Conservation (phyloP, 805 yeast genomes). For the Kodamaea hsintzibuensis region DNA sequence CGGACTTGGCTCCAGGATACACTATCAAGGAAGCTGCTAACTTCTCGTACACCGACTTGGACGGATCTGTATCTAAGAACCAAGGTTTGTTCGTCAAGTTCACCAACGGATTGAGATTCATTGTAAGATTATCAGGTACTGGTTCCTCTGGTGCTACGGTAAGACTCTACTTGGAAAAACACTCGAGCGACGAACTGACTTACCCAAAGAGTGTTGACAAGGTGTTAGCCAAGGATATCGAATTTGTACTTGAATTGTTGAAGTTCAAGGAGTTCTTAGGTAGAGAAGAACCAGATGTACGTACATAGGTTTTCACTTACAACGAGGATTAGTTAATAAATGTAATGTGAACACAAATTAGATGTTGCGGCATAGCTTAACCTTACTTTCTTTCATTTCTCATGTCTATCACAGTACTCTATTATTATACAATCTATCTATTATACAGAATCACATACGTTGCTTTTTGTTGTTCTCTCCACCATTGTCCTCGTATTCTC, state of each 20-base stretch:
- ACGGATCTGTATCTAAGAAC: conserved; percentile 82
- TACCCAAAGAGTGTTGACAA: conserved; percentile 60
- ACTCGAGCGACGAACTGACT: conserved; percentile 57
- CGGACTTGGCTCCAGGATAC: conserved; percentile 47
- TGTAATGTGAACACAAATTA: not conserved
- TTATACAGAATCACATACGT: conserved; percentile 4
- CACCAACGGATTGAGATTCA: conserved; percentile 78
- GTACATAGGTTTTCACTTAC: conserved; percentile 49
- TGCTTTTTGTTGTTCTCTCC: conserved; percentile 13
- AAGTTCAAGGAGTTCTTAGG: conserved; percentile 74
- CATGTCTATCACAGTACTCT: conserved; percentile 3
- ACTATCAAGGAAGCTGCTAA: conserved; percentile 77
- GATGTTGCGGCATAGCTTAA: too few species aligned
- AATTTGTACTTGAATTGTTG: conserved; percentile 64
- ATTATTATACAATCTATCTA: conserved; percentile 9
- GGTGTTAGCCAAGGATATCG: conserved; percentile 63
- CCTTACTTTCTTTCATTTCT: too few species aligned
- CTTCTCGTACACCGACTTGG: conserved; percentile 90
- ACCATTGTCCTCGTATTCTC: conserved; percentile 22
- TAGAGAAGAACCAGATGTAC: conserved; percentile 85
- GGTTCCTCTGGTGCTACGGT: conserved; percentile 98
- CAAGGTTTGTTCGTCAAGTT: conserved; percentile 90
- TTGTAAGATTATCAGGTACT: conserved; percentile 92
- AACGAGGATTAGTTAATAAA: not conserved
- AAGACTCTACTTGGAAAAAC: conserved; percentile 86